Conservation (phyloP, 2,329 filamentous ascomycete genomes). For the Colletotrichum agaves region DNA sequence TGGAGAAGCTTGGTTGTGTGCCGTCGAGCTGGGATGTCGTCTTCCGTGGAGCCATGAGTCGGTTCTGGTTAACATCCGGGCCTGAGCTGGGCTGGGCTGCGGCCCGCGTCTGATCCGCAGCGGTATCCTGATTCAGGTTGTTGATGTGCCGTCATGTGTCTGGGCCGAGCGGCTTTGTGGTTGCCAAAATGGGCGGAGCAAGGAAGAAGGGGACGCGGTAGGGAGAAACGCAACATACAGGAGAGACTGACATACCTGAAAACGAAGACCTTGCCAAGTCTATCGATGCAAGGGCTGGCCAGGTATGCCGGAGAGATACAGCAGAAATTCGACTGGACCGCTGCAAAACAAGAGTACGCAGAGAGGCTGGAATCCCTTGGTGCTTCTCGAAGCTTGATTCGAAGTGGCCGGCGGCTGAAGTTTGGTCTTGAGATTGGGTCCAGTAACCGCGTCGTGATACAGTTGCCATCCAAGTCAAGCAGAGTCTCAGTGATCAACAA, state of each 20-base stretch:
- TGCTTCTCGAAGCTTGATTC: slow-evolving; percentile 20
- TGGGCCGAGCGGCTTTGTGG: background rate
- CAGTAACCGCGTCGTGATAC: slow-evolving; percentile 4
- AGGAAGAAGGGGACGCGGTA: background rate
- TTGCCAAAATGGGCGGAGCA: background rate
- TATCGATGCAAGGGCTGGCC: slow-evolving; percentile 25
- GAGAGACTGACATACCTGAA: slow-evolving; percentile 20
- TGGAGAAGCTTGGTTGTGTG: slow-evolving; percentile 1
- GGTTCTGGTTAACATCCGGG: background rate
- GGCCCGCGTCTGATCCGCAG: slow-evolving; percentile 3
- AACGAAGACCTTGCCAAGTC: slow-evolving; percentile 21
- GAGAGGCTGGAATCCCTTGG: background rate
- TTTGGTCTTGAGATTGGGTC: slow-evolving; percentile 5
- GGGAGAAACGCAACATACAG: slow-evolving; percentile 19
- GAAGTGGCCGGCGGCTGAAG: background rate
- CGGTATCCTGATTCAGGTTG: slow-evolving; percentile 6
- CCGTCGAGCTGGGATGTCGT: slow-evolving; percentile 8
- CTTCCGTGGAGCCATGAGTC: background rate
- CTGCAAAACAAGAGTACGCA: background rate
- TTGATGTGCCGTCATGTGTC: background rate
- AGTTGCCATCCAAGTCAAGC: background rate
- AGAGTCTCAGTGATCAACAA: slow-evolving; percentile 12
- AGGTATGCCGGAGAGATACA: background rate
- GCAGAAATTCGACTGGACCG: too few species aligned
- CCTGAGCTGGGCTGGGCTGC: background rate